A percentile compares a stretch with the other conserved stretches of the same genome.
Evolutionary conservation across 1,139 yeast species (phyloP).

Genomic region (Arxiozyma slooffiae): DNA sequence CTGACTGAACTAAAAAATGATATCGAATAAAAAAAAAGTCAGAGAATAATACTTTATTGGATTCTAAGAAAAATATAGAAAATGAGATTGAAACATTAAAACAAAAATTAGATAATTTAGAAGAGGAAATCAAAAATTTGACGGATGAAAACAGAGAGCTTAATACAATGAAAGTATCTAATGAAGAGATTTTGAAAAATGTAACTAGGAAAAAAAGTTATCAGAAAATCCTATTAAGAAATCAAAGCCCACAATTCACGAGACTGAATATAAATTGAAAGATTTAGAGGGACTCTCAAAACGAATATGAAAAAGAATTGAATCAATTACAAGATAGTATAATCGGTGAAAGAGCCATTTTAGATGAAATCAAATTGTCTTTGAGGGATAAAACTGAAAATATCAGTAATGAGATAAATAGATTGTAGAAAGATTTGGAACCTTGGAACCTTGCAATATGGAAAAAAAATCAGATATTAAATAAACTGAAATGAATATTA

Average conservation of each 20-base stretch:
- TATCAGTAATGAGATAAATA: conserved; percentile 31
- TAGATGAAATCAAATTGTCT: conserved; percentile 55
- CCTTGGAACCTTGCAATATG: conserved; percentile 76
- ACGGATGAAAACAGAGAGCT: conserved; percentile 25
- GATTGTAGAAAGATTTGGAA: conserved; percentile 56
- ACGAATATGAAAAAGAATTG: conserved; percentile 33
- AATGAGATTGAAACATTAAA: conserved; percentile 33
- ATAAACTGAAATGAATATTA: conserved; percentile 55
- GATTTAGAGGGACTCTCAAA: conserved; percentile 39
- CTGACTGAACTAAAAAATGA: conserved; percentile 36
- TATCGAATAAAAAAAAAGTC: conserved; percentile 39
- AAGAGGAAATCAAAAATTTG: conserved; percentile 3
- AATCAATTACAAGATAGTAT: conserved; percentile 40
- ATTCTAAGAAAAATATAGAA: conserved; percentile 27
- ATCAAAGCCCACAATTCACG: conserved; percentile 33
- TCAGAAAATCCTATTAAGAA: conserved; percentile 40
- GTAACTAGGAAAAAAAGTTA: conserved; percentile 52
- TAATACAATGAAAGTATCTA: conserved; percentile 45
- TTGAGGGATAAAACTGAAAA: conserved; percentile 53
- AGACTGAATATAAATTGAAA: conserved; percentile 41
- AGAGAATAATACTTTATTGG: conserved; percentile 39
- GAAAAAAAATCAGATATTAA: conserved; percentile 56
- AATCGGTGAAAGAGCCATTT: conserved; percentile 42
- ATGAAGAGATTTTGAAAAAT: conserved; percentile 68
- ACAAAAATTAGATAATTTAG: conserved; percentile 23